These are phyloP conservation scores for Kwoniella pini DNA, from an alignment of 768 basidiomycete species.

Conservation along the genomic window DNA sequence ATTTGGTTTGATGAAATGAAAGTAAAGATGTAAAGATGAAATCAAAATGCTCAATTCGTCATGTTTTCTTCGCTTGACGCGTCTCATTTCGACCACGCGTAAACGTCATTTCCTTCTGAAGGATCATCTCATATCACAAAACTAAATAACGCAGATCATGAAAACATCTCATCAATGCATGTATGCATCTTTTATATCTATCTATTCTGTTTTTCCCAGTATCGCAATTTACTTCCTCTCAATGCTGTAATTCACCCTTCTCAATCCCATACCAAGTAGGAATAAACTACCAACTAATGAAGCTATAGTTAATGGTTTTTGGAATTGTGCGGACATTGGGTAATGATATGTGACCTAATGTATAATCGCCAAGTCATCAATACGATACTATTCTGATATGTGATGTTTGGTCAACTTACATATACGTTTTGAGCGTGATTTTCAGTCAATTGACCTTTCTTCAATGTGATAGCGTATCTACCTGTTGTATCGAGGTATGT, in stretches of 20 bases:
- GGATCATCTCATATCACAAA: no score
- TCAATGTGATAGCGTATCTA: conserved; percentile 73
- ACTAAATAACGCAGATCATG: no score
- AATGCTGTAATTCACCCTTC: conserved; percentile 63
- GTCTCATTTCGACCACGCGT: background rate
- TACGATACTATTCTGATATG: background rate
- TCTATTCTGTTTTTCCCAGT: background rate
- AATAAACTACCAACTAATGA: conserved; percentile 55
- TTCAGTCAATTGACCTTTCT: conserved; percentile 73
- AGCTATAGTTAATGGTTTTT: conserved; percentile 80
- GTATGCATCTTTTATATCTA: conserved; percentile 6
- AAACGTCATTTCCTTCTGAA: no score
- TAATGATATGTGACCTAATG: conserved; percentile 83
- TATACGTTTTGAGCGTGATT: conserved; percentile 78
- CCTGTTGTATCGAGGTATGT: conserved; percentile 92
- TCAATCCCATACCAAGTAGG: conserved; percentile 52
- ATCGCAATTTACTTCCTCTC: conserved; percentile 30
- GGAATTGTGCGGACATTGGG: conserved; percentile 73
- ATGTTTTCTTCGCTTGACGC: background rate
- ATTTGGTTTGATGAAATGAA: no score
- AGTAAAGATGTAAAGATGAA: no score
- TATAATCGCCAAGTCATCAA: background rate
- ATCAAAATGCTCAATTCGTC: background rate
- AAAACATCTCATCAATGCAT: conserved; percentile 4
- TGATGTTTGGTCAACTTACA: conserved; percentile 59